These are phyloP conservation scores for Alternaria postmessia DNA, from an alignment of 2,329 filamentous ascomycete species.

Conservation along the genomic window DNA sequence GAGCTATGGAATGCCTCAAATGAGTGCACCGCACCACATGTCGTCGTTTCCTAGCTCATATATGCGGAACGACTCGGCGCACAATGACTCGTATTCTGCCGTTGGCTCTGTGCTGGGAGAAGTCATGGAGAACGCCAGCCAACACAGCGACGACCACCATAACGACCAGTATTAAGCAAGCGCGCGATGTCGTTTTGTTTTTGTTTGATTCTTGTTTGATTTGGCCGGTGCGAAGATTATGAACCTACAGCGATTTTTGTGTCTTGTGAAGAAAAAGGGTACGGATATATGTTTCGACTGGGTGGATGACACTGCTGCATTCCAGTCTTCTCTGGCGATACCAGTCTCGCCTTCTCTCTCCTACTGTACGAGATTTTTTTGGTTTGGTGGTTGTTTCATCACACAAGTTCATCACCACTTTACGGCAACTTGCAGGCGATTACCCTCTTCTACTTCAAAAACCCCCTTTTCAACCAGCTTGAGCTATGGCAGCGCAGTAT, in stretches of 20 bases:
- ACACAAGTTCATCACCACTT: constrained; percentile 9
- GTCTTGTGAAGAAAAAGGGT: constrained; percentile 12
- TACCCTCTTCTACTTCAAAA: constrained; percentile 1
- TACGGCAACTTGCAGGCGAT: constrained; percentile 8
- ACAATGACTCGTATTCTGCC: constrained; percentile 47
- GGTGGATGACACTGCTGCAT: constrained; percentile 15
- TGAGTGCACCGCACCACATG: constrained; percentile 53
- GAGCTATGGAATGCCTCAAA: constrained; percentile 47
- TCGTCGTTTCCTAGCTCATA: constrained; percentile 50
- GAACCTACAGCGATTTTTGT: not conserved
- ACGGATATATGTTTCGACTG: constrained; percentile 20
- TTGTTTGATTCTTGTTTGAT: not conserved
- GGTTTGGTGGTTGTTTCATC: constrained; percentile 38
- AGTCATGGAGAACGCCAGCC: constrained; percentile 45
- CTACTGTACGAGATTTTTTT: constrained; percentile 15
- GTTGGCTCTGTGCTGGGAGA: constrained; percentile 48
- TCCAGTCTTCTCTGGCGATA: constrained; percentile 5
- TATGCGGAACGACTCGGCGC: constrained; percentile 46
- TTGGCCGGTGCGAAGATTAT: constrained; percentile 16
- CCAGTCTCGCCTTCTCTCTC: constrained; percentile 20
- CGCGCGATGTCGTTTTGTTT: constrained; percentile 3
- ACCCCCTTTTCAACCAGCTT: constrained; percentile 2
- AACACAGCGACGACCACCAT: constrained; percentile 44
- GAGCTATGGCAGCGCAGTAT: constrained; percentile 18
- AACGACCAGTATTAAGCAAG: constrained; percentile 33